Conservation (phyloP, 1,284 basidiomycete genomes). For the Apiotrichum veenhuisii region DNA sequence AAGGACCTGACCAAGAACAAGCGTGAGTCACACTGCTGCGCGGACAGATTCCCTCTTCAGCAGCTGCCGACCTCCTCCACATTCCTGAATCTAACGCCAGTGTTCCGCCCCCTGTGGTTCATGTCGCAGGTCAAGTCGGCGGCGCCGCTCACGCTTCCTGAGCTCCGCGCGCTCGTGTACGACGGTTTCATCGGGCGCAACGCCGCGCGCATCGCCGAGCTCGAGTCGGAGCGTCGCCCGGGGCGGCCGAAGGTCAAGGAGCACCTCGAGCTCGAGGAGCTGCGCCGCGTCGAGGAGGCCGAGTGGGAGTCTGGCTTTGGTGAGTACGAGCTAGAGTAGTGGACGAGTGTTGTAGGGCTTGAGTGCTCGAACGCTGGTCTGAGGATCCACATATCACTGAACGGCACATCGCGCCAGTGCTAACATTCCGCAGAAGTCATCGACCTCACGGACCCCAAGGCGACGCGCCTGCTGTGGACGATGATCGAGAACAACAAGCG, state of each 20-base stretch:
- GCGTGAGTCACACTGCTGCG: slow-evolving; percentile 28
- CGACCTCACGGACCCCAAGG: slow-evolving; percentile 70
- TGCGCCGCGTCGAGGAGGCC: slow-evolving; percentile 64
- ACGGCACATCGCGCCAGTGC: neutral
- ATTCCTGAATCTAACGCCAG: slow-evolving; percentile 42
- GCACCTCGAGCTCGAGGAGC: slow-evolving; percentile 68
- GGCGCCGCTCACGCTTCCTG: slow-evolving; percentile 60
- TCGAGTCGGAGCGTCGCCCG: slow-evolving; percentile 62
- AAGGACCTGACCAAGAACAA: slow-evolving; percentile 50
- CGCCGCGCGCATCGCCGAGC: slow-evolving; percentile 64
- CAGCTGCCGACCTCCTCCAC: neutral
- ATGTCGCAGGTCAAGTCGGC: slow-evolving; percentile 62
- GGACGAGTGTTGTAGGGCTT: too few relatives aligned
- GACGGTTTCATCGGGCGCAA: slow-evolving; percentile 72
- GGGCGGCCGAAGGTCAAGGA: slow-evolving; percentile 72
- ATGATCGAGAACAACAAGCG: slow-evolving; percentile 68
- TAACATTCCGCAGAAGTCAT: slow-evolving; percentile 61
- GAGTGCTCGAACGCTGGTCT: too few relatives aligned
- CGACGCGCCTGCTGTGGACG: slow-evolving; percentile 66
- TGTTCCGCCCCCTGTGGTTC: slow-evolving; percentile 74
- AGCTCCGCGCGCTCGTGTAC: slow-evolving; percentile 64
- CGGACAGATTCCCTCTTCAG: neutral
- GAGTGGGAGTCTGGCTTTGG: slow-evolving; percentile 79
- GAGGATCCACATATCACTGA: too few relatives aligned
- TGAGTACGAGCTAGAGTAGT: slow-evolving; percentile 49